Evolutionary conservation across 2,329 filamentous ascomycete genomes (phyloP), one percentile per base, ranked within the genome.

Genomic region (Pezicula carpinea): DNA sequence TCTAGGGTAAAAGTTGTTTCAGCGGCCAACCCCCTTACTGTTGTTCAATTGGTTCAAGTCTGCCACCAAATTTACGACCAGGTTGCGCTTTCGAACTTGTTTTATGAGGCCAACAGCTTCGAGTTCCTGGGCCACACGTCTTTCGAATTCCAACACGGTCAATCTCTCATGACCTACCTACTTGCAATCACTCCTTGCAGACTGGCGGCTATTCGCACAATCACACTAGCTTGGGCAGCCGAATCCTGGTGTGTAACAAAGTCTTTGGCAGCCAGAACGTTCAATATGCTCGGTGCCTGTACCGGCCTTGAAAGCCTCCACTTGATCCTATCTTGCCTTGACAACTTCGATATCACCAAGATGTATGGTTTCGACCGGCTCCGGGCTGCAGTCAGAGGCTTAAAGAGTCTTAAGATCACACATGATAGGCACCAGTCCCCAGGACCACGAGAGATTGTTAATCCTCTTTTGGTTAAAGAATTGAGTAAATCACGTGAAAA

Each of bases 81-180:
- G 4, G 47, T 58, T 5, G 47, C 47, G 4, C 29, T 33, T 4
- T 43, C 48, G 8, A 50, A 54, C 35, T 43, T 54, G 3, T 55
- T 57, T 46, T 57, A 57, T 33, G 31, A 44, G 11, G 26, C 32
- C 26, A 57, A 57, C 26, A 11, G 26, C 4, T 55, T 57, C 22
- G 15, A 48, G 10, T 53, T 54, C 23, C 6, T 5, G 7, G n/a
- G n/a, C n/a, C n/a, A n/a, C n/a, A n/a, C n/a, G n/a, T n/a, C n/a
- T n/a, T n/a, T n/a, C n/a, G n/a, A n/a, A n/a, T n/a, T n/a, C n/a
- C n/a, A 6, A 31, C 6, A 10, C 43, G 2, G 39, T 44, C 11
- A 43, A 35, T n/a, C n/a, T n/a, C n/a, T n/a, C n/a, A n/a, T n/a
- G n/a, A n/a, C n/a, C 10, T 57, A 52, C 33, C 43, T 57, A 10